Evolutionary conservation across 2,329 filamentous ascomycete species (phyloP).

Genomic region (Exophiala phaeomuriformis): DNA sequence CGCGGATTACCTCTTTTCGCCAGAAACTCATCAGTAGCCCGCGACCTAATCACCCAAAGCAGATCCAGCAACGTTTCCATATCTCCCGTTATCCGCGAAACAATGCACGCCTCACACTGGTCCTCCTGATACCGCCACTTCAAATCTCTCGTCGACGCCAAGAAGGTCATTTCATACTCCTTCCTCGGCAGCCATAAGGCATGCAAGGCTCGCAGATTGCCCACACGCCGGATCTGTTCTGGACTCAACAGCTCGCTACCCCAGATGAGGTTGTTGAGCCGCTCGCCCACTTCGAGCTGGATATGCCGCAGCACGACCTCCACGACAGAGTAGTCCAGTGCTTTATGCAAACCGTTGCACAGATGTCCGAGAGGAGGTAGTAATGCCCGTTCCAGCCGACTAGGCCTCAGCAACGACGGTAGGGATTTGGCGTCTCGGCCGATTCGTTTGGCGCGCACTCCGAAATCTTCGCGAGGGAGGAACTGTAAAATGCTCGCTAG

Average conservation of each 20-base stretch:
- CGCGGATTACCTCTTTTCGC: constrained; percentile 14
- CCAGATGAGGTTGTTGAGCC: constrained; percentile 19
- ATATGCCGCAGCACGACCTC: constrained; percentile 19
- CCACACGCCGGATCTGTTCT: constrained; percentile 24
- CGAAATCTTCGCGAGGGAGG: constrained; percentile 10
- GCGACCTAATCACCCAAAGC: constrained; percentile 21
- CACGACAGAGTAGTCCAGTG: constrained; percentile 20
- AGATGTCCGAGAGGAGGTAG: constrained; percentile 12
- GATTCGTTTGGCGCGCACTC: constrained; percentile 8
- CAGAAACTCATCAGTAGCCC: constrained; percentile 10
- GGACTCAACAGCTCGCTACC: constrained; percentile 13
- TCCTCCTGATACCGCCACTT: constrained; percentile 31
- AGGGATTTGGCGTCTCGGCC: constrained; percentile 18
- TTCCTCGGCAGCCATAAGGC: constrained; percentile 31
- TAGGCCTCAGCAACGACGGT: constrained; percentile 17
- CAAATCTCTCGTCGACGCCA: constrained; percentile 2
- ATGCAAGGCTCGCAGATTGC: constrained; percentile 28
- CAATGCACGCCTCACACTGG: constrained; percentile 35
- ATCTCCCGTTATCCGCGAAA: constrained; percentile 30
- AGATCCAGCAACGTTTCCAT: constrained; percentile 30
- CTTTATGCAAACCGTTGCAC: constrained; percentile 21
- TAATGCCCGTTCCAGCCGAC: constrained; percentile 23
- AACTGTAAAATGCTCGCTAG: constrained; percentile 17
- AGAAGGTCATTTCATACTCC: constrained; percentile 11
- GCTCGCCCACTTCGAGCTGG: constrained; percentile 23